Percentiles rank a stretch among this genome's conserved stretches.
These are phyloP conservation scores for Colletotrichum falcatum DNA, from an alignment of 2,329 filamentous ascomycete species.

Conservation along the genomic window DNA sequence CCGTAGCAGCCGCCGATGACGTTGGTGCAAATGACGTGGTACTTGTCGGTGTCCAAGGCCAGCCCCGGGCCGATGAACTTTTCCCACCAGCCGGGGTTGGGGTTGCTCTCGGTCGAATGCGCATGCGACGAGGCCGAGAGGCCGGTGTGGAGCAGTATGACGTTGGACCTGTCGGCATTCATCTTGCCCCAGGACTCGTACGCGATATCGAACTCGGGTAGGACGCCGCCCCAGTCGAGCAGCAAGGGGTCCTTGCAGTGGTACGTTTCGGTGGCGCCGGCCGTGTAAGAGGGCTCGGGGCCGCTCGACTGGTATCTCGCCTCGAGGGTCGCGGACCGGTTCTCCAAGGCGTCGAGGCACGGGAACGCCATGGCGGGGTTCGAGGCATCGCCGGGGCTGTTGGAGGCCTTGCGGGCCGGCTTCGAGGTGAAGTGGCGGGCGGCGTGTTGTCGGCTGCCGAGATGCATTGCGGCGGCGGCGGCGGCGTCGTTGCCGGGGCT, in stretches of 20 bases:
- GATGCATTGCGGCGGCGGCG: constrained; percentile 3
- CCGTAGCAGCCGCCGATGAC: constrained; percentile 96
- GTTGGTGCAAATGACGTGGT: constrained; percentile 96
- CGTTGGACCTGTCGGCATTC: constrained; percentile 86
- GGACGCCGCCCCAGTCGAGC: constrained; percentile 94
- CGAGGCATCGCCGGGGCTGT: constrained; percentile 61
- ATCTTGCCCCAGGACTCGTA: constrained; percentile 93
- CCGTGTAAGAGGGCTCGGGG: constrained; percentile 94
- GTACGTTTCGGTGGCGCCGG: constrained; percentile 84
- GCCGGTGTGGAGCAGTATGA: constrained; percentile 91
- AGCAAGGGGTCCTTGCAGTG: constrained; percentile 79
- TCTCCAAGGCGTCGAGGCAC: constrained; percentile 87
- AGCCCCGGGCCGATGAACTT: constrained; percentile 93
- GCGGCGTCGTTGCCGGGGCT: constrained; percentile 1
- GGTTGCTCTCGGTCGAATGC: constrained; percentile 87
- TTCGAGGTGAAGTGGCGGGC: constrained; percentile 38
- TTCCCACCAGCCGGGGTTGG: constrained; percentile 97
- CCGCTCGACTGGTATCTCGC: constrained; percentile 77
- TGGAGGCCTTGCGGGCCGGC: constrained; percentile 33
- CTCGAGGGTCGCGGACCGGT: constrained; percentile 79
- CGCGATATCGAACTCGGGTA: constrained; percentile 89
- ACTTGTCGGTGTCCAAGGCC: constrained; percentile 89
- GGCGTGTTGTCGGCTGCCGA: constrained; percentile 24
- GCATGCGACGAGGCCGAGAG: constrained; percentile 98
- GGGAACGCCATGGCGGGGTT: constrained; percentile 92